phyloP scores from a whole-genome alignment of 1,284 basidiomycete genomes.

The Microbotryum intermedium region DNA sequence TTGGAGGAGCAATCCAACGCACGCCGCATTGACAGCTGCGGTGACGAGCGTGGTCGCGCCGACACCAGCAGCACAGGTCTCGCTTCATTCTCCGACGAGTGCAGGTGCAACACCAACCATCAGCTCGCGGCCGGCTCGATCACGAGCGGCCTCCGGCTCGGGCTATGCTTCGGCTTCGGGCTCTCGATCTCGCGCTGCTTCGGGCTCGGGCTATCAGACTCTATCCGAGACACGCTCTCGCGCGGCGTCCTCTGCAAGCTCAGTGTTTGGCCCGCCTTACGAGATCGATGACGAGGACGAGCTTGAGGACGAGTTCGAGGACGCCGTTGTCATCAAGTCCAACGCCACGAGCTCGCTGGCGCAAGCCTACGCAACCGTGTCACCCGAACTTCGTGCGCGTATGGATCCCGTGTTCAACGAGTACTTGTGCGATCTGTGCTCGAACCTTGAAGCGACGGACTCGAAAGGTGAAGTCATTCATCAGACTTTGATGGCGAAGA shows the following conservation, averaged over 20 bases:
- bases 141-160: constrained; percentile 25
- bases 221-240: constrained; percentile 25
- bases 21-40: constrained; percentile 1
- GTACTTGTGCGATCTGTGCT: constrained; percentile 81
- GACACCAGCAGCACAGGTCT: background rate
- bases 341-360: constrained; percentile 24
- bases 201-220: constrained; percentile 28
- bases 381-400: constrained; percentile 61
- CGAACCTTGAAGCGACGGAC: constrained; percentile 84
- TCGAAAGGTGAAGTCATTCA: constrained; percentile 94
- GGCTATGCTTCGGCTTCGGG: constrained; percentile 24
- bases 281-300: constrained; percentile 19
- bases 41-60: background rate
- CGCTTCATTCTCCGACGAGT: constrained; percentile 1
- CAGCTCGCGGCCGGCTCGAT: constrained; percentile 19
- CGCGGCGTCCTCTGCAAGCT: constrained; percentile 25
- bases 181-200: constrained; percentile 27
- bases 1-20: background rate
- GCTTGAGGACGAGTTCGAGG: constrained; percentile 16
- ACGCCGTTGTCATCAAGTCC: background rate
- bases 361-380: constrained; percentile 34
- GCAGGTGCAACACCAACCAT: background rate
- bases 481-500: constrained; percentile 91
- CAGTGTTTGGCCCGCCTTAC: constrained; percentile 16
- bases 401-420: constrained; percentile 87